Conservation (phyloP, 306 rosid genomes). For the apple (Malus domestica) region DNA sequence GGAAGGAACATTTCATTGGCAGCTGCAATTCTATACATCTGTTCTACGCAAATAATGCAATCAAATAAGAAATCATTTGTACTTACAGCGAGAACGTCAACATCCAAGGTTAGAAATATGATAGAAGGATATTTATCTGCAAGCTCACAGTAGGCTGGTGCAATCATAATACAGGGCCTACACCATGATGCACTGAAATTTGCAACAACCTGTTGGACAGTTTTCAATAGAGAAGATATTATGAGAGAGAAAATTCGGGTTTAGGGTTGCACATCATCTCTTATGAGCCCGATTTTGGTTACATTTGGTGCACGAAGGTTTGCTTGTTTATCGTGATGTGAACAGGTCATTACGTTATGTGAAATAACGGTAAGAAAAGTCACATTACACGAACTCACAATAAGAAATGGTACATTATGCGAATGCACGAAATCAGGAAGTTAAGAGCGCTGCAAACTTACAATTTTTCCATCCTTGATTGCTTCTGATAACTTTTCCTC, state of each 20-base stretch:
- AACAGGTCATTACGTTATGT: no score
- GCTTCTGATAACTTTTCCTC: conserved; percentile 70
- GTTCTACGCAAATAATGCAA: not conserved
- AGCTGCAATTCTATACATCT: not conserved
- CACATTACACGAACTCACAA: not conserved
- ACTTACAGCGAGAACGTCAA: conserved; percentile 76
- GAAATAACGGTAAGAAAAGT: not conserved
- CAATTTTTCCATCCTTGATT: conserved; percentile 55
- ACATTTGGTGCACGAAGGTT: not conserved
- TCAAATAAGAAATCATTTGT: not conserved
- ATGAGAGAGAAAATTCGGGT: not conserved
- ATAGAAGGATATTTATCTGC: conserved; percentile 63
- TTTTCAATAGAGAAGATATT: not conserved
- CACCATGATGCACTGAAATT: conserved; percentile 88
- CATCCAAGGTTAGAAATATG: conserved; percentile 62
- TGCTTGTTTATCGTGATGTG: no score
- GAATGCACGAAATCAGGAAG: not conserved
- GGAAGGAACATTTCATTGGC: not conserved
- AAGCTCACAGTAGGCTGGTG: conserved; percentile 51
- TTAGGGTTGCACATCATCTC: not conserved
- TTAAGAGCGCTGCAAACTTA: conserved; percentile 27
- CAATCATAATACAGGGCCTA: conserved; percentile 59
- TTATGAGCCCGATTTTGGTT: not conserved
- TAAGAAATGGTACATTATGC: not conserved
- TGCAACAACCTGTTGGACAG: conserved; percentile 52